A percentile compares a stretch with the other conserved stretches of the same genome.
phyloP scores from a whole-genome alignment of 1,284 basidiomycete species.

The Ustanciosporium gigantosporum region DNA sequence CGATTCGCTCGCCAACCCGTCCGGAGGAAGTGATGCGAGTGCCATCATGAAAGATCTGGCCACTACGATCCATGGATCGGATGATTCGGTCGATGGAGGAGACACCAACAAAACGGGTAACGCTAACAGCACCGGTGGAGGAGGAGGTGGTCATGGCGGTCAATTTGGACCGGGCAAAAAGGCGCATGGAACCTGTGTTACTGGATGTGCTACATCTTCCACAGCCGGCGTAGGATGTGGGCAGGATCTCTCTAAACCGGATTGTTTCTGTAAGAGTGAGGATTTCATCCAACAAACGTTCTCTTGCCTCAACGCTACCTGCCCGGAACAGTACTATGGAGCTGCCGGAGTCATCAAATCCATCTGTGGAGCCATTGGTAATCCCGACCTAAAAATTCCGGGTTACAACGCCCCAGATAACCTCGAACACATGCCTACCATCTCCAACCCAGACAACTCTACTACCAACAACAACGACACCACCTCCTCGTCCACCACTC shows the following conservation, averaged over 20 bases:
- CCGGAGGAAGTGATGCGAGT: constrained; percentile 10
- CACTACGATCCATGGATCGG: constrained; percentile 8
- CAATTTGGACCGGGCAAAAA: too few relatives aligned
- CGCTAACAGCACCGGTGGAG: neutral
- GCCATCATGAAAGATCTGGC: constrained; percentile 6
- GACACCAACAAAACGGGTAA: constrained; percentile 2
- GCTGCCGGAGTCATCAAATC: constrained; percentile 33
- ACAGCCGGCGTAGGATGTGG: constrained; percentile 22
- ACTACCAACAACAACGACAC: neutral
- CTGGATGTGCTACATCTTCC: constrained; percentile 16
- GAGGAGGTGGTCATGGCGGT: neutral
- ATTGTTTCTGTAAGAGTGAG: constrained; percentile 28
- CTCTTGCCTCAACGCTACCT: constrained; percentile 35
- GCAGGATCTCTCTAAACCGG: constrained; percentile 24
- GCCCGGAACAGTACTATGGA: constrained; percentile 31
- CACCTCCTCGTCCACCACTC: neutral
- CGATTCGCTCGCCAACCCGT: constrained; percentile 16
- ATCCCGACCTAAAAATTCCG: constrained; percentile 12
- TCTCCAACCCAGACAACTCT: constrained; percentile 1
- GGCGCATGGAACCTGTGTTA: constrained; percentile 22
- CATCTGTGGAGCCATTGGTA: constrained; percentile 16
- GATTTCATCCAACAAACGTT: constrained; percentile 25
- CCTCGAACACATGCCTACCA: constrained; percentile 29
- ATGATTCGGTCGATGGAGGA: constrained; percentile 19
- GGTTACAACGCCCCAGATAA: constrained; percentile 18